Base-by-base conservation (phyloP, 2,329 filamentous ascomycete genomes). In the Plenodomus lindquistii region DNA sequence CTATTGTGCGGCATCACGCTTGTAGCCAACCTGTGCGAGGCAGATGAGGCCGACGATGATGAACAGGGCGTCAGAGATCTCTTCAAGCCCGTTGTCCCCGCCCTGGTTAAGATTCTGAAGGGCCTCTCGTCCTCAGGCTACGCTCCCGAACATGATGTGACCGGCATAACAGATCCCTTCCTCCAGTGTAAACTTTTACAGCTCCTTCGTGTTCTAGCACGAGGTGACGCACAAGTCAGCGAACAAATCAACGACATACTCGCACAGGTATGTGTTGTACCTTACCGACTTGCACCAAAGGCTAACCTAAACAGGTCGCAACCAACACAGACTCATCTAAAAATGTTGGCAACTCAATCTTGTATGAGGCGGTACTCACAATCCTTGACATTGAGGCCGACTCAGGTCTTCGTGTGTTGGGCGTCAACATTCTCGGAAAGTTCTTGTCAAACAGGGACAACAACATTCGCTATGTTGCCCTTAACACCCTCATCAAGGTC, bases 221-320 rank as follows among this genome's bases (percentile, higher is more conserved):
- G 91, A 53, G 92, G 93, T 29, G 91, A 99, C 72, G 79, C 85
- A 10, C 82, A 91, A 52, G 91, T 90, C 20, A 97, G 91, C 72
- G 95, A 99, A 74, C 87, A 96, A 72, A 97, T 99, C 78, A 99
- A 97, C 75, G 94, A 99, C 68, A 99, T 99, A 53, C 78, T 99
- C 51, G 94, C 94, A 5, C 92, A 96, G 77, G 69, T 68, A 60
- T n/a, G 59, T 27, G 7, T 7, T 16, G 7, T 31, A 24, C 11
- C 11, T 11, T 7, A 18, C 1, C 2, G 4, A 7, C 16, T 13
- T 21, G 11, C 16, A 9, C 15, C n/a, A 15, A n/a, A 27, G 40
- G 39, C 59, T 68, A 36, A 69, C 31, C 11, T 35, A 9, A 4
- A 11, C 66, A 79, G 66, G 94, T 99, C 45, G 94, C 94, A 43